These are phyloP conservation scores for Claviceps purpurea DNA, from an alignment of 2,329 filamentous ascomycete genomes.

Conservation along the genomic window DNA sequence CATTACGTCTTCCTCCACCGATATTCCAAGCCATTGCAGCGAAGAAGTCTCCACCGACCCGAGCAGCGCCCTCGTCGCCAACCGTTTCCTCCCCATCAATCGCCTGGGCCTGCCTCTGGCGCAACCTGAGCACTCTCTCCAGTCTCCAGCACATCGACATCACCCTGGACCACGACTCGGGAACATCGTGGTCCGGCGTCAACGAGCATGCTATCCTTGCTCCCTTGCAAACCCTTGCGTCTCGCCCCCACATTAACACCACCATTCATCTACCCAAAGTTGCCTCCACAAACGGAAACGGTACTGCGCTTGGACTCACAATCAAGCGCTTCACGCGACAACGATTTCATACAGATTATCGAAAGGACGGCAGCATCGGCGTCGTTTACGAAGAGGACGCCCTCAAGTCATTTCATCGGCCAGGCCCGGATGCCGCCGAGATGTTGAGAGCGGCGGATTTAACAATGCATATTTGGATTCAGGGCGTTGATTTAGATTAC, in stretches of 20 bases:
- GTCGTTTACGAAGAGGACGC: slow-evolving; percentile 6
- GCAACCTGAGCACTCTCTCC: not conserved
- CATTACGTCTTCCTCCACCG: not conserved
- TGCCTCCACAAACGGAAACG: not conserved
- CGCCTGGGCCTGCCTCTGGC: slow-evolving; percentile 2
- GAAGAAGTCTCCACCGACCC: not conserved
- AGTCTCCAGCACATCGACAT: slow-evolving; percentile 1
- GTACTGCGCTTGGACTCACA: not conserved
- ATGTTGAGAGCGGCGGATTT: slow-evolving; percentile 1
- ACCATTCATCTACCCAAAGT: slow-evolving; percentile 1
- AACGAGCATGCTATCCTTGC: slow-evolving; percentile 3
- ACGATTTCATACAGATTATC: slow-evolving; percentile 2
- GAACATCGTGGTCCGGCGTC: slow-evolving; percentile 4
- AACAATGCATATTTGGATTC: slow-evolving; percentile 6
- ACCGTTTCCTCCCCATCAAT: not conserved
- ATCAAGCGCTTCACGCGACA: slow-evolving; percentile 3
- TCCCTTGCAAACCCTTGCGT: not conserved
- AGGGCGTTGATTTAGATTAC: slow-evolving; percentile 6
- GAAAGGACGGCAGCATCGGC: slow-evolving; percentile 5
- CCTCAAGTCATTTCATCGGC: slow-evolving; percentile 1
- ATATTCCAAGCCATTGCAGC: slow-evolving; percentile 2
- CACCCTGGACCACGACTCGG: slow-evolving; percentile 5
- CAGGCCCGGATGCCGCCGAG: slow-evolving; percentile 1
- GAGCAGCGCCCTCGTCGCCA: not conserved
- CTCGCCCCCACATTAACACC: not conserved